A percentile compares a stretch with the other conserved stretches of the same genome.
phyloP scores from a whole-genome alignment of 768 basidiomycete genomes.

The Pisolithus orientalis region DNA sequence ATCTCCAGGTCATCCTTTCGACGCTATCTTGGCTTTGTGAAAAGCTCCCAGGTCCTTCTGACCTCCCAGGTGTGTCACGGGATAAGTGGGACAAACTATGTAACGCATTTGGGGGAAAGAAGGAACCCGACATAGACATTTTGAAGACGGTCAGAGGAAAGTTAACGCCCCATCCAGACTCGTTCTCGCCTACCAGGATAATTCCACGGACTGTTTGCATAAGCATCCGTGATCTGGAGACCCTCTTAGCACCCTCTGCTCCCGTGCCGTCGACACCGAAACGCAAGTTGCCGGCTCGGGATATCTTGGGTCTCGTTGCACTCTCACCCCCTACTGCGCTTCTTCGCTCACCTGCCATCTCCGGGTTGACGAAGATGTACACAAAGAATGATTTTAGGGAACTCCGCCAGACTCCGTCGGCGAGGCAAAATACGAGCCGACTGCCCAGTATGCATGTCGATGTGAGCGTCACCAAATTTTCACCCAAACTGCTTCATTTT shows the following conservation, averaged over 20 bases:
- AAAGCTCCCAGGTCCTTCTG: slow-evolving; percentile 38
- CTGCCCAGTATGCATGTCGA: slow-evolving; percentile 82
- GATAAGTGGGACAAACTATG: slow-evolving; percentile 44
- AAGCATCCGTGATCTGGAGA: slow-evolving; percentile 39
- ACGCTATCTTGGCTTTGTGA: slow-evolving; percentile 53
- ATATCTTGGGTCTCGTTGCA: slow-evolving; percentile 55
- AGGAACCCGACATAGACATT: slow-evolving; percentile 22
- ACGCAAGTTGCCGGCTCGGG: slow-evolving; percentile 42
- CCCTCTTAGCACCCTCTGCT: slow-evolving; percentile 34
- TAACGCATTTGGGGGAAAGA: slow-evolving; percentile 26
- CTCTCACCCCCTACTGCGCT: slow-evolving; percentile 68
- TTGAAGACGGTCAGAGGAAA: slow-evolving; percentile 29
- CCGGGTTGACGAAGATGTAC: slow-evolving; percentile 80
- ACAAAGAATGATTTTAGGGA: slow-evolving; percentile 76
- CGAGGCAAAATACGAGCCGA: slow-evolving; percentile 79
- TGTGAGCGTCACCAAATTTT: slow-evolving; percentile 35
- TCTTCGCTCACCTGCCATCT: slow-evolving; percentile 64
- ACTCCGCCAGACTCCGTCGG: slow-evolving; percentile 57
- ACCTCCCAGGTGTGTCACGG: slow-evolving; percentile 43
- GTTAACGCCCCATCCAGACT: slow-evolving; percentile 22
- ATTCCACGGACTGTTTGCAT: slow-evolving; percentile 34
- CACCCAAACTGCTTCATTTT: background rate
- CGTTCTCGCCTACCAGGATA: slow-evolving; percentile 19
- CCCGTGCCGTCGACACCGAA: slow-evolving; percentile 48
- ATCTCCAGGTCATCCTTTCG: slow-evolving; percentile 34